Evolutionary conservation across 441 rosid genomes (phyloP), one percentile per base, ranked within the genome.

Genomic region (Kokia cookei): DNA sequence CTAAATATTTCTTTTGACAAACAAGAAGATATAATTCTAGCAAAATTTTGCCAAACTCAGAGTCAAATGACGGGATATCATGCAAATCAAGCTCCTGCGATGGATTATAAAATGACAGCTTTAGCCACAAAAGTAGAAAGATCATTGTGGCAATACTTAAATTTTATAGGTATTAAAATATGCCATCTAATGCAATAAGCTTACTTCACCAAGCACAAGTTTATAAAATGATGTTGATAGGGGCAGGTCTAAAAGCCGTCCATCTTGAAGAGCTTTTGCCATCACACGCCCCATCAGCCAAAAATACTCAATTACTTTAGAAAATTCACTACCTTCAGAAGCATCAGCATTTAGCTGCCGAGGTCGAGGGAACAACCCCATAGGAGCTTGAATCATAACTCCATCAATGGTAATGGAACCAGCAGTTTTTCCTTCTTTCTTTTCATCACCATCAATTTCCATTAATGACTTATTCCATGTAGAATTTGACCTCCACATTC

Each of bases 201-300:
- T 78, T 87, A 97, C 99, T 75, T 97, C 97, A 78, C 91, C 96
- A 80, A 97, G 89, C 72, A 94, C 88, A 77, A 93, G 91, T 86
- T 97, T 94, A 79, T 87, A 93, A 75, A 97, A 93, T 43, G 98
- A 87, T n/a, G 93, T 82, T 11, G 97, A 93, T 74, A 97, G 76
- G 43, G 98, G 92, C 72, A 97, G 78, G 77, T 97, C 99, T 84
- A 97, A 78, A 73, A 97, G 93, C 67, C 99, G 87, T 63, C 99
- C 99, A 83, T 97, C 99, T 84, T 97, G 99, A 85, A 97, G 97
- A 77, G 99, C 99, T 87, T 97, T 97, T 55, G 99, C 99, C 96
- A 91, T 90, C 75, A 91, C 96, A 75, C 98, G 98, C 66, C 99
- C 99, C 84, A 91, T 82, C 79, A 97, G 82, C 66, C 97, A 91